Base-by-base conservation (phyloP, 169 alveolate genomes). In the Plasmodium cynomolgi region DNA sequence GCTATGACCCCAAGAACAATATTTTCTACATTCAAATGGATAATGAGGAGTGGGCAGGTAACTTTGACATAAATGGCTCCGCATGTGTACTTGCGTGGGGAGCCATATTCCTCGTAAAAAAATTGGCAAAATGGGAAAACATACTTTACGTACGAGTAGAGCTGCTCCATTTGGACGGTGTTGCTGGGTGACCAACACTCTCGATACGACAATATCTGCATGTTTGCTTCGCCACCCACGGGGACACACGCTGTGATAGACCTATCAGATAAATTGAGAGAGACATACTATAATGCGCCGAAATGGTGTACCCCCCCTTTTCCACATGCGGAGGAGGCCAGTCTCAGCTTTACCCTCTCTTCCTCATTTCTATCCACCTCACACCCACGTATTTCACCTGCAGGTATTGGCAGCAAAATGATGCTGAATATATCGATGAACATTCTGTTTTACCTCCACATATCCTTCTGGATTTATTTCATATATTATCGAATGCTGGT, bases 21-120 rank as follows among this genome's bases (percentile, higher is more conserved):
- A 96, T 95, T 84, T 92, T 96, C 93, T 92, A 86, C 37, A 81
- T 91, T 26, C 94, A 95, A 41, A 96, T 96, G 97, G 97, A 96
- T 77, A 96, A 96, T 85, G 97, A 96, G 86, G 97, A 95, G 29
- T 96, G 97, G 97, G 97, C 96, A 88, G 94, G 94, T 88, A 79
- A 41, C 33, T 56, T 74, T 58, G 5, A 4, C 2, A 71, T 72
- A 84, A 83, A 81, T 9, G 33, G 80, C 20, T 5, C 39, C 8
- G 0, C 37, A 0, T 80, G 56, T 62, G 17, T 23, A 37, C 33
- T 44, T n/a, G 74, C 11, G 31, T 3, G 11, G 31, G 23, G 26
- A 23, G 50, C 4, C 37, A 37, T 31, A 13, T 4, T 80, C 9
- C 31, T n/a, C 1, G 15, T 2, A 41, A 17, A 80, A 79, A n/a